These are phyloP conservation scores for Batkoa obscura DNA, from an alignment of 371 early-diverging fungal species.

Conservation along the genomic window DNA sequence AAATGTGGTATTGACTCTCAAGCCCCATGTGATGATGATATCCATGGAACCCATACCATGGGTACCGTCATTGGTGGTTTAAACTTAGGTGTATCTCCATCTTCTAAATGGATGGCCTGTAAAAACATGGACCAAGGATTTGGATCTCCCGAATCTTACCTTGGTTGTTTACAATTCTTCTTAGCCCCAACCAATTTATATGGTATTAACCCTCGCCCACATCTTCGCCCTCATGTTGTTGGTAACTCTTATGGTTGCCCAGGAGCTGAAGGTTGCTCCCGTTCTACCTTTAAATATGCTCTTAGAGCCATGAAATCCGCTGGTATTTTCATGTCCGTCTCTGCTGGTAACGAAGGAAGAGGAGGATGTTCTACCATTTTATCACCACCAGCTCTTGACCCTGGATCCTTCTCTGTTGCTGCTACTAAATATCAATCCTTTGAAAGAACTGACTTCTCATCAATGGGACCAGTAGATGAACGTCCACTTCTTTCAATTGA, in stretches of 20 bases:
- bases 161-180: neutral
- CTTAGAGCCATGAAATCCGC: neutral
- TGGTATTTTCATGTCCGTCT: neutral
- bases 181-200: neutral
- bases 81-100: neutral
- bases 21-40: neutral
- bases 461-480: neutral
- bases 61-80: neutral
- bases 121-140: neutral
- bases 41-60: neutral
- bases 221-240: neutral
- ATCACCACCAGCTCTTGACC: neutral
- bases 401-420: neutral
- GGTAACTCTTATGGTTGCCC: neutral
- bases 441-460: neutral
- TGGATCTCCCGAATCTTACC: neutral
- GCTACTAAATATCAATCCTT: neutral
- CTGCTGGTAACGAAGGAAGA: neutral
- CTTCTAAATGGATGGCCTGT: neutral
- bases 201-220: neutral
- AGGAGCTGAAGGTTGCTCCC: neutral
- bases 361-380: neutral
- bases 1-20: neutral
- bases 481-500: neutral
- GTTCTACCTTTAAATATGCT: neutral